These are phyloP conservation scores for Cyberlindnera veronae DNA, from an alignment of 805 yeast genomes.

Conservation along the genomic window DNA sequence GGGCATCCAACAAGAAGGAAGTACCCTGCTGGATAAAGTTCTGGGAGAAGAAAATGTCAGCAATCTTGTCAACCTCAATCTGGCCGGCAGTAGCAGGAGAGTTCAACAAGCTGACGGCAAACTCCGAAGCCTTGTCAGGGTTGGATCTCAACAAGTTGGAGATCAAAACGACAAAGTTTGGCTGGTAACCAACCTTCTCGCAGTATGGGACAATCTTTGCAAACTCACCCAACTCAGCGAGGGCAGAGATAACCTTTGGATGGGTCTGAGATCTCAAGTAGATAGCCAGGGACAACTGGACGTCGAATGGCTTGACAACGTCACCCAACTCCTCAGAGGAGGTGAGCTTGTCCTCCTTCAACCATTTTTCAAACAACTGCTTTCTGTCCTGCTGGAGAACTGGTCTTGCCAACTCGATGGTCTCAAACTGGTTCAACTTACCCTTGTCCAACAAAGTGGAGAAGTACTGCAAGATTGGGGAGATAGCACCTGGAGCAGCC, in stretches of 20 bases:
- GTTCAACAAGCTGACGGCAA: conserved; percentile 80
- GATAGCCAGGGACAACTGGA: conserved; percentile 84
- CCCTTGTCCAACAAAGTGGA: conserved; percentile 91
- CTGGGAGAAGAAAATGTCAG: conserved; percentile 93
- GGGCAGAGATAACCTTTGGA: conserved; percentile 82
- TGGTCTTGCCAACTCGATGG: conserved; percentile 92
- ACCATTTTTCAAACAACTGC: conserved; percentile 92
- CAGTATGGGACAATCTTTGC: conserved; percentile 95
- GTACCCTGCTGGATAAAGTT: conserved; percentile 97
- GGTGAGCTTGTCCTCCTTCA: conserved; percentile 90
- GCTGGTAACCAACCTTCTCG: conserved; percentile 81
- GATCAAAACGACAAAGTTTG: conserved; percentile 85
- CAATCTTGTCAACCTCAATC: conserved; percentile 78
- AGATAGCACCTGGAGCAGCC: conserved; percentile 89
- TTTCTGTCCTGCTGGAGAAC: conserved; percentile 93
- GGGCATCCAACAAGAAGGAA: conserved; percentile 91
- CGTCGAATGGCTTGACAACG: conserved; percentile 82
- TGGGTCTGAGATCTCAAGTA: conserved; percentile 81
- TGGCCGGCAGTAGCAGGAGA: conserved; percentile 54
- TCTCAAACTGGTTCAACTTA: conserved; percentile 85
- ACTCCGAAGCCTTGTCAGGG: conserved; percentile 98
- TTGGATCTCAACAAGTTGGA: conserved; percentile 88
- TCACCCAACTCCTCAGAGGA: conserved; percentile 98
- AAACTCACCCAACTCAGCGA: conserved; percentile 95
- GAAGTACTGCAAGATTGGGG: conserved; percentile 91